These are phyloP conservation scores for Larix sibirica DNA, from an alignment of 83 land plant genomes.

Conservation along the genomic window DNA sequence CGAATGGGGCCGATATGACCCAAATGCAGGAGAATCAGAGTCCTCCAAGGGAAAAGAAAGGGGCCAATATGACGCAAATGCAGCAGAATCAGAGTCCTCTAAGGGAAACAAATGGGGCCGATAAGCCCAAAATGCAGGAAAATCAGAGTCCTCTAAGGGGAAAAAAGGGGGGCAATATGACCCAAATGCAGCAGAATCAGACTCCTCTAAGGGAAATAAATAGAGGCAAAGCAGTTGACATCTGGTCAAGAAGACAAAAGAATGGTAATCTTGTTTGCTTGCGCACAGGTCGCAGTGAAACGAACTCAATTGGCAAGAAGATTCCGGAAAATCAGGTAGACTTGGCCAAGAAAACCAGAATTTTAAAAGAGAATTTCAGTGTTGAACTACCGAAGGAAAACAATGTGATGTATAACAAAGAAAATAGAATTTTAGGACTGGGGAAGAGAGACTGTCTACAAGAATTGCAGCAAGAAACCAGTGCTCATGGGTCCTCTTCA, in stretches of 20 bases:
- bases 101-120: neutral
- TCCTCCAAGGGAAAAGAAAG: neutral
- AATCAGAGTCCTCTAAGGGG: constrained; percentile 9
- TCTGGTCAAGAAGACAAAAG: constrained; percentile 57
- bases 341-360: neutral
- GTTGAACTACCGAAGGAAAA: neutral
- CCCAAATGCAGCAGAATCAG: constrained; percentile 13
- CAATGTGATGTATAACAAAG: neutral
- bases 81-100: constrained; percentile 13
- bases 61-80: constrained; percentile 8
- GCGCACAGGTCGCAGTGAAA: constrained; percentile 23
- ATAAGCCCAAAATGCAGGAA: neutral
- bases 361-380: constrained; percentile 6
- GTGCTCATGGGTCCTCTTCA: constrained; percentile 14
- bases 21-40: constrained; percentile 16
- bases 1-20: neutral
- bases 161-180: neutral
- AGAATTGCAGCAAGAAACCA: neutral
- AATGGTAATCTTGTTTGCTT: constrained; percentile 30
- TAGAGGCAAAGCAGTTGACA: constrained; percentile 8
- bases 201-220: neutral
- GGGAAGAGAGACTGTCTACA: constrained; percentile 9
- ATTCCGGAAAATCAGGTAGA: constrained; percentile 6
- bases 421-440: neutral
- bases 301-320: neutral